Evolutionary conservation across 306 rosid species (phyloP).

Genomic region (Corylus avellana): DNA sequence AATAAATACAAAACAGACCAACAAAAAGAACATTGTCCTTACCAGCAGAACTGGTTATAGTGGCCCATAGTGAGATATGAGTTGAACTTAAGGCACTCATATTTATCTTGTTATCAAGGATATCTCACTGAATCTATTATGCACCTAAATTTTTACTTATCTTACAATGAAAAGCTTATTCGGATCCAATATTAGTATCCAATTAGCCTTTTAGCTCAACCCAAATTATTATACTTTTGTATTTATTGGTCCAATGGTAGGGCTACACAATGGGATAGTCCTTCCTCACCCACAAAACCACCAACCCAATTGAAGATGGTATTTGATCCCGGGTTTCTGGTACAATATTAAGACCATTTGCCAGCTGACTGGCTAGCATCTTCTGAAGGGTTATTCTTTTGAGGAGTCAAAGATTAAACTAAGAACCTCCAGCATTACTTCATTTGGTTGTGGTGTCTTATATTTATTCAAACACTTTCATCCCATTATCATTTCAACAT

Average conservation of each 20-base stretch:
- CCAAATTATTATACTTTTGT: too few species aligned
- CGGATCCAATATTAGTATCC: background rate
- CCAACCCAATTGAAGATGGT: background rate
- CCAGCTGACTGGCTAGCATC: background rate
- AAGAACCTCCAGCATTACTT: background rate
- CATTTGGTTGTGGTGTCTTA: background rate
- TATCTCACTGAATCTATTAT: background rate
- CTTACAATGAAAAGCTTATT: conserved; percentile 3
- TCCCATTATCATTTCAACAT: background rate
- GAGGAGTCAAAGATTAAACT: background rate
- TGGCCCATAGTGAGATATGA: too few species aligned
- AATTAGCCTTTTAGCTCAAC: background rate
- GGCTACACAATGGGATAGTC: background rate
- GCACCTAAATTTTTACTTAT: background rate
- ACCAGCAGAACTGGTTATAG: too few species aligned
- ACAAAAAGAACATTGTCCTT: too few species aligned
- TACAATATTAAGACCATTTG: background rate
- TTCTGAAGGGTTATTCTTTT: background rate
- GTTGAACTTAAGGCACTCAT: too few species aligned
- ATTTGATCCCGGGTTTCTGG: background rate
- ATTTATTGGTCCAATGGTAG: background rate
- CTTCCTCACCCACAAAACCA: background rate
- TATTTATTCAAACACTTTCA: background rate
- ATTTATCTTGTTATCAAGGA: background rate
- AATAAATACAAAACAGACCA: too few species aligned